These are phyloP conservation scores for Sugiyamaella marilandica DNA, from an alignment of 805 yeast genomes.

Conservation along the genomic window DNA sequence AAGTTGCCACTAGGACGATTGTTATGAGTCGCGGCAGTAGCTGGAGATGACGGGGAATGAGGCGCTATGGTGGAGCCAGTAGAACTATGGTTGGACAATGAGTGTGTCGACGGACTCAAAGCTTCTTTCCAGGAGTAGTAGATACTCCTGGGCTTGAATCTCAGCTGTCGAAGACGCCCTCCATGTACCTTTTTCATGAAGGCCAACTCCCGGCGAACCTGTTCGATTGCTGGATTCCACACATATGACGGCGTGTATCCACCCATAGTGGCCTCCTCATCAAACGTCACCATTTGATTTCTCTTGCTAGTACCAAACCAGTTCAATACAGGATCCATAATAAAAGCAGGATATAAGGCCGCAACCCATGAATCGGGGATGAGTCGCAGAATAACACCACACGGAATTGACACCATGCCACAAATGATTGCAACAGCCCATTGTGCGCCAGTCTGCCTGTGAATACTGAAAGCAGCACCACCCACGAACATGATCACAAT, in stretches of 20 bases:
- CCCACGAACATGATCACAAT: constrained; percentile 92
- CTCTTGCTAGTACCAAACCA: constrained; percentile 17
- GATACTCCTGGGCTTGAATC: constrained; percentile 24
- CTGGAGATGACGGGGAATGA: constrained; percentile 5
- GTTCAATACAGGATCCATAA: constrained; percentile 15
- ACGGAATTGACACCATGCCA: constrained; percentile 77
- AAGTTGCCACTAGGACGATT: constrained; percentile 3
- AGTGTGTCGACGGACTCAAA: constrained; percentile 16
- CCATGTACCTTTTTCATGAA: constrained; percentile 36
- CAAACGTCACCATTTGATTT: constrained; percentile 15
- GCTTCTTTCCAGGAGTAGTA: constrained; percentile 23
- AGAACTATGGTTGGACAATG: constrained; percentile 7
- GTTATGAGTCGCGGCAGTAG: background rate
- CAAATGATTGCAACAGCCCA: constrained; percentile 87
- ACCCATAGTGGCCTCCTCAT: constrained; percentile 23
- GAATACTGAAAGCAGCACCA: constrained; percentile 87
- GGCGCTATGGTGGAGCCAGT: constrained; percentile 12
- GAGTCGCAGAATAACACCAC: constrained; percentile 69
- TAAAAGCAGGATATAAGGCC: constrained; percentile 25
- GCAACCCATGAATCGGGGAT: constrained; percentile 60
- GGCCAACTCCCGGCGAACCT: constrained; percentile 35
- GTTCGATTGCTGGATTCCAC: constrained; percentile 39
- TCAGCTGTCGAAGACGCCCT: constrained; percentile 35
- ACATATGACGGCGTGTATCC: constrained; percentile 22
- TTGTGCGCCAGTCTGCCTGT: constrained; percentile 72